Evolutionary conservation across 2,329 filamentous ascomycete genomes (phyloP).

Genomic region (Fonsecaea nubica): DNA sequence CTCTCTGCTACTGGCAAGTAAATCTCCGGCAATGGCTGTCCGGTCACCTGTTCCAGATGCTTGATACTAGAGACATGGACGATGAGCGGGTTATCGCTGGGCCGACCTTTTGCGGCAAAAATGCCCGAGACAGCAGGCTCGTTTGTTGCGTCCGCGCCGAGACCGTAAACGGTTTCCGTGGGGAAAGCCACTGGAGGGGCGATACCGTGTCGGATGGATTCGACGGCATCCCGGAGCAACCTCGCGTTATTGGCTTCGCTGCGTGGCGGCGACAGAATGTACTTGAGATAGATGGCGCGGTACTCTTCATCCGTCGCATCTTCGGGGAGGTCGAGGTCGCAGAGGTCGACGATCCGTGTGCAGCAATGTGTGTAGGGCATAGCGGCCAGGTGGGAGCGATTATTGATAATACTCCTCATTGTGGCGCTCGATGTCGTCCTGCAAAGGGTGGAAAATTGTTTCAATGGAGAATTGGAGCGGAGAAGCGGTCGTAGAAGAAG

Average conservation of each 20-base stretch:
- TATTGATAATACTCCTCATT: conserved; percentile 27
- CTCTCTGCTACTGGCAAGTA: conserved; percentile 77
- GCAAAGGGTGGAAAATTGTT: not conserved
- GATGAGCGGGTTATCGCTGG: conserved; percentile 94
- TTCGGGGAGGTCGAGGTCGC: conserved; percentile 34
- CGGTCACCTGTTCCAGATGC: conserved; percentile 38
- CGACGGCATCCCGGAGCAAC: conserved; percentile 35
- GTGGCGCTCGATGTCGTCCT: conserved; percentile 4
- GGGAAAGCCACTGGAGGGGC: conserved; percentile 83
- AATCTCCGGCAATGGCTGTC: conserved; percentile 66
- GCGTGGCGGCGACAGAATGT: conserved; percentile 11
- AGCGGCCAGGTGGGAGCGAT: conserved; percentile 18
- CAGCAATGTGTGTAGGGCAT: conserved; percentile 37
- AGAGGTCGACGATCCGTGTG: conserved; percentile 35
- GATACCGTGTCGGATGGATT: conserved; percentile 36
- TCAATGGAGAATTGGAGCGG: conserved; percentile 6
- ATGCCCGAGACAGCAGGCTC: conserved; percentile 86
- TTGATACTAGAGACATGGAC: conserved; percentile 68
- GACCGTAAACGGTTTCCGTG: conserved; percentile 95
- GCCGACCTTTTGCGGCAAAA: conserved; percentile 86
- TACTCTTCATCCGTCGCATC: conserved; percentile 35
- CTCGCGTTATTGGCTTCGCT: conserved; percentile 21
- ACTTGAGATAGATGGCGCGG: conserved; percentile 32
- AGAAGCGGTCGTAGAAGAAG: conserved; percentile 2
- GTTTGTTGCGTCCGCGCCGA: conserved; percentile 93